These are phyloP conservation scores for Russula vinacea DNA, from an alignment of 768 basidiomycete genomes.

Conservation along the genomic window DNA sequence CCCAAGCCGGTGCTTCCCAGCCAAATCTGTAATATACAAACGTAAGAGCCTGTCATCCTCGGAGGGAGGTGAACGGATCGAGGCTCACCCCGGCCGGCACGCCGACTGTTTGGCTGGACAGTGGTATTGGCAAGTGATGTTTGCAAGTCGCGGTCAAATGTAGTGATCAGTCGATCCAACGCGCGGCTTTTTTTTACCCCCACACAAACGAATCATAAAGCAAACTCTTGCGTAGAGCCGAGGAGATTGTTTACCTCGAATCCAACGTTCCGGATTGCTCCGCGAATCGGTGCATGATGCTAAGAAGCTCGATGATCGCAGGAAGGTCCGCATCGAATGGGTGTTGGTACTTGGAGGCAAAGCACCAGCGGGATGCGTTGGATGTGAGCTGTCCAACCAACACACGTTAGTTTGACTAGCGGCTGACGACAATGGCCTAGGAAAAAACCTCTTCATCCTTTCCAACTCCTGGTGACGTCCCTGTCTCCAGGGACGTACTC, in stretches of 20 bases:
- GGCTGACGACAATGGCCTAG: slow-evolving; percentile 33
- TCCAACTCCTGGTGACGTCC: slow-evolving; percentile 64
- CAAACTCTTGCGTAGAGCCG: no score
- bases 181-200: slow-evolving; percentile 17
- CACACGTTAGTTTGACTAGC: slow-evolving; percentile 25
- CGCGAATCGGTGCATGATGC: slow-evolving; percentile 36
- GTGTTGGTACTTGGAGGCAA: slow-evolving; percentile 33
- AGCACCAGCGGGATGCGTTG: slow-evolving; percentile 32
- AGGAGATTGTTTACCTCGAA: background rate
- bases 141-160: slow-evolving; percentile 15
- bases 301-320: slow-evolving; percentile 36
- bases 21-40: slow-evolving; percentile 12
- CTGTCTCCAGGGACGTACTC: slow-evolving; percentile 71
- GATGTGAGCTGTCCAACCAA: slow-evolving; percentile 42
- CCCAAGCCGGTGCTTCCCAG: slow-evolving; percentile 20
- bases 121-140: slow-evolving; percentile 24
- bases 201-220: background rate
- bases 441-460: slow-evolving; percentile 57
- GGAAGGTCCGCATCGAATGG: slow-evolving; percentile 35
- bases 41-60: background rate
- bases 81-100: slow-evolving; percentile 14
- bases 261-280: slow-evolving; percentile 18
- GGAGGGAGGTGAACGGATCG: background rate
- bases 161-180: slow-evolving; percentile 18
- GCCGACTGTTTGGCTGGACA: slow-evolving; percentile 9